phyloP scores from a whole-genome alignment of 2,329 filamentous ascomycete species.

The Helotiales sp. region DNA sequence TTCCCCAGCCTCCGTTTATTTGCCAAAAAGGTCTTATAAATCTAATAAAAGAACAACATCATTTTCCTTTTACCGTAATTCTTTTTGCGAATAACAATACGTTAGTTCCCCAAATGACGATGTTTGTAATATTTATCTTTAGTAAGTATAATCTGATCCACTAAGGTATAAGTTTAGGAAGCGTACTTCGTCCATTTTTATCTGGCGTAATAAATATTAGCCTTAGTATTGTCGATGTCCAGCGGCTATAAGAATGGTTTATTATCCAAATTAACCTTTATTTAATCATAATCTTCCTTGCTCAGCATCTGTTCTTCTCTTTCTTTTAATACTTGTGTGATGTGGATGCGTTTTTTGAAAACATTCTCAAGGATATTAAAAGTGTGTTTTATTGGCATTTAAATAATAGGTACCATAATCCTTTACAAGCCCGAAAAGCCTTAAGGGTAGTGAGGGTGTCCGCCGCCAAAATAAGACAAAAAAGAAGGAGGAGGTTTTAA shows the following conservation, averaged over 20 bases:
- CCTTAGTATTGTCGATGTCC: slow-evolving; percentile 31
- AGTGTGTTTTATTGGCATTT: slow-evolving; percentile 16
- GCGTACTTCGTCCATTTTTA: slow-evolving; percentile 33
- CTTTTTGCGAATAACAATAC: slow-evolving; percentile 24
- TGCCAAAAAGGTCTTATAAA: slow-evolving; percentile 32
- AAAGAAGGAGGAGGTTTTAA: too few species aligned
- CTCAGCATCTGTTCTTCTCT: slow-evolving; percentile 22
- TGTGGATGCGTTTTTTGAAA: slow-evolving; percentile 18
- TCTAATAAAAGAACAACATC: slow-evolving; percentile 38
- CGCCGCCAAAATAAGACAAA: slow-evolving; percentile 11
- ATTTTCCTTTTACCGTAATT: slow-evolving; percentile 36
- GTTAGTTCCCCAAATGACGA: slow-evolving; percentile 21
- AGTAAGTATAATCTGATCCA: background rate
- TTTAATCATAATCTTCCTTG: slow-evolving; percentile 25
- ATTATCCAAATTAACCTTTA: slow-evolving; percentile 28
- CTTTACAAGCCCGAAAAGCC: background rate
- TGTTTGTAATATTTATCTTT: slow-evolving; percentile 17
- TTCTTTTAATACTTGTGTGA: slow-evolving; percentile 24
- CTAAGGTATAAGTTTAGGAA: slow-evolving; percentile 2
- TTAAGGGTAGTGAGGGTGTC: background rate
- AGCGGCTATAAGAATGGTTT: slow-evolving; percentile 28
- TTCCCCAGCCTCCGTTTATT: background rate
- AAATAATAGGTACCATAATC: slow-evolving; percentile 21
- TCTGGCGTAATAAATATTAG: slow-evolving; percentile 36
- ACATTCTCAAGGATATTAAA: slow-evolving; percentile 22